Evolutionary conservation across 2,329 filamentous ascomycete genomes (phyloP).

Genomic region (Aspergillus sp.): DNA sequence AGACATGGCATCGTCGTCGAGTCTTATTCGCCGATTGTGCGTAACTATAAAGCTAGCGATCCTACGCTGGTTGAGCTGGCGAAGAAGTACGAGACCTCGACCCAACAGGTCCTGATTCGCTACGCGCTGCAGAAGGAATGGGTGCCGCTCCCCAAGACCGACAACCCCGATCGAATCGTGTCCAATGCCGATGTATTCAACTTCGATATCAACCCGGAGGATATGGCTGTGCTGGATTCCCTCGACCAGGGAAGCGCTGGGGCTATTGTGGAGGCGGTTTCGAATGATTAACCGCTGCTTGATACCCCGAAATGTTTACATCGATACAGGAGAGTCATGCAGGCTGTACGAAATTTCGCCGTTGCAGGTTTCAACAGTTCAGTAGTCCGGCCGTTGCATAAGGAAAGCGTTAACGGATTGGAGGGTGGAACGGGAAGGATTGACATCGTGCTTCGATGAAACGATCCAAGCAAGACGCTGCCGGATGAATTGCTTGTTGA

Average conservation of each 20-base stretch:
- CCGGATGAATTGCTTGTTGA: constrained; percentile 71
- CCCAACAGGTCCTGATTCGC: constrained; percentile 68
- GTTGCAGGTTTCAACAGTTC: constrained; percentile 6
- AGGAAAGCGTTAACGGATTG: constrained; percentile 88
- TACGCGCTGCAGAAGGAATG: constrained; percentile 75
- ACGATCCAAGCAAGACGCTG: constrained; percentile 74
- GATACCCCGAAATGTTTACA: too few species aligned
- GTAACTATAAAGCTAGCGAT: constrained; percentile 64
- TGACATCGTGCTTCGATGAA: constrained; percentile 65
- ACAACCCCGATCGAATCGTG: constrained; percentile 55
- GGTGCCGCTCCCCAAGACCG: constrained; percentile 65
- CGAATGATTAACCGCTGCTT: constrained; percentile 28
- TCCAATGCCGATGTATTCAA: constrained; percentile 56
- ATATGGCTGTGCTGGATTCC: constrained; percentile 47
- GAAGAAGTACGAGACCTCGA: constrained; percentile 62
- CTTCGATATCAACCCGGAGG: constrained; percentile 48
- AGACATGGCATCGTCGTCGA: constrained; percentile 44
- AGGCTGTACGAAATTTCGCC: constrained; percentile 1
- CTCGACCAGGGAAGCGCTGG: constrained; percentile 43
- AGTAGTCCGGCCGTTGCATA: constrained; percentile 46
- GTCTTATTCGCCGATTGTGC: constrained; percentile 47
- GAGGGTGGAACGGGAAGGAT: constrained; percentile 73
- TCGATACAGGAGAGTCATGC: too few species aligned
- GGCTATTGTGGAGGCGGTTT: constrained; percentile 39
- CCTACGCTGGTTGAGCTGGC: constrained; percentile 54